phyloP scores from a whole-genome alignment of 176 grass and related monocot genomes.

The Bothriochloa decipiens region DNA sequence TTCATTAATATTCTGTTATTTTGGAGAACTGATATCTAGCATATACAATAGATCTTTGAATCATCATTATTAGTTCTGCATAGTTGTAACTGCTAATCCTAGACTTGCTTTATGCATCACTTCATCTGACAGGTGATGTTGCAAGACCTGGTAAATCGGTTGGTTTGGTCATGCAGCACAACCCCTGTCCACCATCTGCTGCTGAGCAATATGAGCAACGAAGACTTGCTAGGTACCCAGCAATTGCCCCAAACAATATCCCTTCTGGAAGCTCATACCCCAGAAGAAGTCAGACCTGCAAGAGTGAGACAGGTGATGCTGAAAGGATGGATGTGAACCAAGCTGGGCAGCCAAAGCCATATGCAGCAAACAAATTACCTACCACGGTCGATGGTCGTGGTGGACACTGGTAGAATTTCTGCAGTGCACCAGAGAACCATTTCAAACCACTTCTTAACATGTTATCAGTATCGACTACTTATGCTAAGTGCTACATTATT shows the following conservation, averaged over 20 bases:
- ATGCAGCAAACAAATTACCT: conserved; percentile 61
- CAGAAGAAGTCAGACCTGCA: conserved; percentile 81
- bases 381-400: conserved; percentile 61
- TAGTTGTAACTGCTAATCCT: neutral
- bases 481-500: conserved; percentile 28
- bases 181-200: conserved; percentile 41
- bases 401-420: conserved; percentile 67
- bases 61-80: neutral
- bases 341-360: conserved; percentile 55
- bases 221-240: conserved; percentile 52
- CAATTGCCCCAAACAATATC: conserved; percentile 52
- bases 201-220: conserved; percentile 68
- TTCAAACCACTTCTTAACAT: neutral
- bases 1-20: neutral
- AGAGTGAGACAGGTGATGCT: conserved; percentile 67
- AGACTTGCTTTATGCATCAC: neutral
- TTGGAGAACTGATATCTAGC: neutral
- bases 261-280: conserved; percentile 65
- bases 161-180: conserved; percentile 53
- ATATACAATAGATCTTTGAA: neutral
- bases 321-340: conserved; percentile 61
- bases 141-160: conserved; percentile 66
- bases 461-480: conserved; percentile 20
- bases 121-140: conserved; percentile 55
- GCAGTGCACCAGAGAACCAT: neutral